Base-by-base conservation (phyloP, 176 grass and related monocot species). In the Rhynchospora tenuis region DNA sequence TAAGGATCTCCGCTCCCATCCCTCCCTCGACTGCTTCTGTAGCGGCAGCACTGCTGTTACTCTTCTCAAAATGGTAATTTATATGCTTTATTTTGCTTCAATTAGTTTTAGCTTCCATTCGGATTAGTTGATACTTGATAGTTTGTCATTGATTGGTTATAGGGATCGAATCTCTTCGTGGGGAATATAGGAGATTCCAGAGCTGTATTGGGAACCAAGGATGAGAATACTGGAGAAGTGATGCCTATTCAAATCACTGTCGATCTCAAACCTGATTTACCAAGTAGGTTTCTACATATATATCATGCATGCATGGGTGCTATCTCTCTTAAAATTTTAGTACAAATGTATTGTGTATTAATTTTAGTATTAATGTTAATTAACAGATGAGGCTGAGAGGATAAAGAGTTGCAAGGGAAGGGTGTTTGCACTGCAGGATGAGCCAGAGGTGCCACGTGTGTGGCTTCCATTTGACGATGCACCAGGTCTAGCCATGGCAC, bases 201-300 rank as follows among this genome's bases (percentile, higher is more conserved):
- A 43, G 97, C 97, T 33, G 93, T 99, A 38, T 86, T 99, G n/a
- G 93, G 97, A 43, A 91, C 89, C 59, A 90, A 84, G 67, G 81
- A 93, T 38, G 78, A 77, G 64, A 67, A 7, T 59, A 86, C 23
- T 52, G 84, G 80, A 73, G 85, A 86, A 68, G 90, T 90, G 86
- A 16, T 85, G 5, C 86, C 97, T 48, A 65, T 99, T 81, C 93
- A 99, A 76, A 88, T 99, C 73, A 99, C 97, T 13, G 88, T 95
- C 22, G 97, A 99, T 89, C 97, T 99, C 54, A 99, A 99, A 66
- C 97, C 97, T 1, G 97, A 99, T 82, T 88, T 99, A 38, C 97
- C 97, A 16, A 96, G 93, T 99, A 95, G 9, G 93, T 54, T 59
- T 46, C 55, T 15, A 75, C 57, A 79, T 15, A 59, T 52, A 23